Evolutionary conservation across 768 basidiomycete species (phyloP), one percentile per base, ranked within the genome.

Genomic region (Amanita subjunquillea): DNA sequence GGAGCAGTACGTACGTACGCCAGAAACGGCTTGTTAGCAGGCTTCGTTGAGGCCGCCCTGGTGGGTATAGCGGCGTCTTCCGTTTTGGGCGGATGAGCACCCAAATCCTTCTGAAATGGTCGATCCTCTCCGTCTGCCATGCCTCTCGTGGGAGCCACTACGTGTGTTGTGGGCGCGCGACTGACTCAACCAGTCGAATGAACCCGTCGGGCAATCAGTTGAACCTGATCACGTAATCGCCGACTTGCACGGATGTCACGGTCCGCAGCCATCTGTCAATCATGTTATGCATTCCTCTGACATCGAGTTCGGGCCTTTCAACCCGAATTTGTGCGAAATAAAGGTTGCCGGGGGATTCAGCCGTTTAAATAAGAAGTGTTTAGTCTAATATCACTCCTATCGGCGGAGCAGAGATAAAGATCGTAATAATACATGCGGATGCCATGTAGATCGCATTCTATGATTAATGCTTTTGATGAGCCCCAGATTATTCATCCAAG

Each of bases 11-110:
- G 48, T 29, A 65, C 61, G 57, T 71, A 91, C 82, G 80, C 80
- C 27, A 94, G 77, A 68, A 90, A 92, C 7, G 93, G 89, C 54
- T 75, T 73, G 69, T 95, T 96, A 29, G 91, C 89, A 40, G 80
- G 68, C 71, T 94, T 95, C 57, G 78, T 80, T 25, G 85, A 79
- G 37, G 94, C 88, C 73, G 79, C 77, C 58, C 87, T 77, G 54
- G 77, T 74, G 2, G 83, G 78, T 55, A 83, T 78, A 50, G 66
- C 57, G 51, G 85, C 85, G 66, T 88, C 86, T 57, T 70, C 64
- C 3, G 82, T 79, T 67, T 78, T 78, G 45, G 69, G 72, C 25
- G 29, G 27, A 51, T 78, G 71, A 48, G 70, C 66, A 9, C 73
- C 61, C 38, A 70, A 57, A 29, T 71, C 73, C 25, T 63, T 62